Evolutionary conservation across 805 yeast species (phyloP), one percentile per base, ranked within the genome.

Genomic region (Saccharomycopsis fermentans): DNA sequence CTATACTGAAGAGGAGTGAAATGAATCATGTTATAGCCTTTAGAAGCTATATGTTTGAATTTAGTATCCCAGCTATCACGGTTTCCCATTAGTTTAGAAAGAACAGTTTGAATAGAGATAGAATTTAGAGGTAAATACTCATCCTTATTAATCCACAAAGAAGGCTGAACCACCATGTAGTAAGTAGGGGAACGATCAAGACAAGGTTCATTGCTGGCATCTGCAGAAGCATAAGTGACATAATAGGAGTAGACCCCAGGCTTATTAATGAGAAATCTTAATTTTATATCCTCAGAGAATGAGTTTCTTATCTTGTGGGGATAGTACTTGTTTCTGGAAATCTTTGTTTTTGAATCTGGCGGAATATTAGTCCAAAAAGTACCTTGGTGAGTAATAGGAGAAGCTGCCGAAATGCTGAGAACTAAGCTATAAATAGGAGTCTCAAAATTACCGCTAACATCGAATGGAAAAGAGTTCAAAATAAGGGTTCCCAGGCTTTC

Each of bases 11-110:
- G 75, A 0, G 99, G 99, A 5, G 97, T 91, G 70, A 92, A 92
- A 74, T 92, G 99, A 51, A 94, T 76, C 97, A 92, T 89, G 70
- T 94, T 94, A 74, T 92, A 92, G 21, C 94, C 91, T 70, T 94
- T 94, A 8, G 72, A 68, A 16, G 84, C 72, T 52, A 92, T 79
- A 52, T 79, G 79, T 1, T 70, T 68, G 59, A 92, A 87, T 58
- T 87, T 73, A 1, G 71, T 68, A 58, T 81, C 81, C 98, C 98
- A 92, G 14, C 80, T 70, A 1, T 69, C 68, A 36, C 77, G 68
- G 1, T 81, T 78, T 1, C 97, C 97, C 73, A 91, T 81, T 92
- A 97, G 90, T 73, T 92, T 92, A 43, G 97, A 88, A 3, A 92
- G 81, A 47, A 94, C 83, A 0, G 96, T 81, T 70, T 91, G 94